Evolutionary conservation across 495 filamentous ascomycete genomes (phyloP), one percentile per base, ranked within the genome.

Genomic region (Penicillium nucicola): DNA sequence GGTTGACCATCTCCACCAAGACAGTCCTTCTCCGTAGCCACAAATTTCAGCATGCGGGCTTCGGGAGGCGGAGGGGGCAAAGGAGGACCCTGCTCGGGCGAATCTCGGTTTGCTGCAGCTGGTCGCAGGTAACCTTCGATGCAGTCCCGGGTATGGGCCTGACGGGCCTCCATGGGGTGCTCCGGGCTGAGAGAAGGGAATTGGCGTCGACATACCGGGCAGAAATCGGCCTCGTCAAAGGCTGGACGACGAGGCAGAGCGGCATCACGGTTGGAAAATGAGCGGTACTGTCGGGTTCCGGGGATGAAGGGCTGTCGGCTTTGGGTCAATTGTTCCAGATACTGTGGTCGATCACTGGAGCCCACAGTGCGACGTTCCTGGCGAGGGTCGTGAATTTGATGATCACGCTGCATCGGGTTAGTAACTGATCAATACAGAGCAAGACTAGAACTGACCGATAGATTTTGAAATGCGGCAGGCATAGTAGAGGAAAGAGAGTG

Each of bases 21-120:
- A 58, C 89, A 93, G 65, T 98, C 93, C 70, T 97, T 96, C 62
- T 96, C 92, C 1, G 85, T 93, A 1, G 93, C 93, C 14, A 71
- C 74, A 61, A 93, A 97, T n/a, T 75, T 57, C 4, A 86, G 63
- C 83, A 87, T 86, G 9, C 80, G 67, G 6, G 53, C 35, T 20
- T 66, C 56, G 1, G 68, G 55, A 6, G 62, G 53, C 5, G 55
- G 62, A 13, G 56, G 48, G 15, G 34, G 48, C 5, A 52, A 53
- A 9, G 65, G 61, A 33, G 61, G 60, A 9, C 46, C 51, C 28
- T 46, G 50, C 17, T 50, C 40, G n/a, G 56, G 52, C 11, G 55
- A 36, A 61, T 54, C 33, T 25, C 45, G 32, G 8, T 49, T 14
- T 37, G 59, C 38, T 6, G n/a, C 20, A 39, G 40, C 2, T 42